Evolutionary conservation across 306 rosid genomes (phyloP), one percentile per base, ranked within the genome.

Genomic region (Mucuna pruriens): DNA sequence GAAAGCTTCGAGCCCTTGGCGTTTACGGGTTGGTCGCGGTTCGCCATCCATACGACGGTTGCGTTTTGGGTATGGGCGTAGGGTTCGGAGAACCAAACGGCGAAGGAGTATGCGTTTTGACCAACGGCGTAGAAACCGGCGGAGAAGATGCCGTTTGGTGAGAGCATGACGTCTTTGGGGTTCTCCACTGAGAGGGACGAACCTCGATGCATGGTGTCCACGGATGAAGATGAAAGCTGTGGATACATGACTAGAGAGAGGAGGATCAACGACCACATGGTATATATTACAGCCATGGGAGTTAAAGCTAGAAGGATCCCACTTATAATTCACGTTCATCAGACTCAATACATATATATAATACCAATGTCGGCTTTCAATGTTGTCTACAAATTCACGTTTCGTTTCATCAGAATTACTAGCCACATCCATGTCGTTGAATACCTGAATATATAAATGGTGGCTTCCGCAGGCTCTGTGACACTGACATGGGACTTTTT

Each of bases 1-100:
- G 80, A 34, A 44, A 91, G 85, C 74, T 67, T 86, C 2, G 96
- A 89, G 71, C 52, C 71, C 55, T 68, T 78, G 6, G 89, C 87
- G 64, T 88, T 89, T n/a, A 88, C 93, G 0, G 86, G 90, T 0
- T 64, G 36, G 66, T 85, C 84, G 6, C 92, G 90, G 31, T 88
- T 88, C 0, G 92, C 93, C 84, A 49, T 86, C 92, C 92, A 91
- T 9, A 89, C 87, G 0, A 83, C n/a, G 19, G 90, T 83, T 1
- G 31, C 76, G 64, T 63, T 58, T 25, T 8, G 39, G 25, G 69
- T 64, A 29, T 79, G 71, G 7, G 1, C 2, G 7, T 20, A 8
- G 52, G 85, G 22, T 46, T 87, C 77, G 11, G 60, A 70, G 67
- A 79, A 91, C 90, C 93, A 88, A 48, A 91, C 15, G 48, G 89